Evolutionary conservation across 331 rosid genomes (phyloP), one percentile per base, ranked within the genome.

Genomic region (Rosa hybrid): DNA sequence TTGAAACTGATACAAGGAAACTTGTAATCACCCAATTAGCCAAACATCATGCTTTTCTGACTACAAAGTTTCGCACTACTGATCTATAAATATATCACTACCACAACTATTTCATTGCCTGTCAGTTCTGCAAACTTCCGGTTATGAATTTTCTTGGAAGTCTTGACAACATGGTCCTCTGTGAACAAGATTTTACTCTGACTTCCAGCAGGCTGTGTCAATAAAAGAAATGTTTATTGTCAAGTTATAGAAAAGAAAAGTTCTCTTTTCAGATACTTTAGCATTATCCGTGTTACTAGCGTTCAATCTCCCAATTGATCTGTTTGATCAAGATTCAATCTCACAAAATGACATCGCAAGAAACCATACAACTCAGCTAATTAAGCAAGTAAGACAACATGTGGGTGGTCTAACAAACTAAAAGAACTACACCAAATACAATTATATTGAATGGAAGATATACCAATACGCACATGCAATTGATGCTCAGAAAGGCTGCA

Each of bases 111-210:
- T 77, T 87, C 81, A 53, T 93, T 93, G 17, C 98, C 99, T 1
- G 92, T 90, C 84, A 95, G 80, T 78, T 95, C 98, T 0, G 92
- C 90, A 75, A 87, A 90, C 87, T 95, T 95, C 88, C 93, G 94
- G 81, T 81, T 83, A 78, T 91, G 89, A 70, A 90, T 75, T 81
- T 91, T 93, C 89, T 86, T 91, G 5, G 90, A 62, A 73, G 91
- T 77, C 85, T 89, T 87, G 39, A 78, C 77, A 39, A 72, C 83
- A 49, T 94, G 86, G 79, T 90, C 94, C 77, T 90, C 98, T 2
- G 87, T 71, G 63, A 84, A 87, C 81, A 86, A 57, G 65, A 85
- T 83, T 72, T 90, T 89, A 74, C 96, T 90, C 88, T 84, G 97
- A 50, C 91, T 93, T 73, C 91, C 97, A 14, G 93, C 94, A 80